Evolutionary conservation across 495 filamentous ascomycete species (phyloP), one percentile per base, ranked within the genome.

Genomic region (Xylaria intraflava): DNA sequence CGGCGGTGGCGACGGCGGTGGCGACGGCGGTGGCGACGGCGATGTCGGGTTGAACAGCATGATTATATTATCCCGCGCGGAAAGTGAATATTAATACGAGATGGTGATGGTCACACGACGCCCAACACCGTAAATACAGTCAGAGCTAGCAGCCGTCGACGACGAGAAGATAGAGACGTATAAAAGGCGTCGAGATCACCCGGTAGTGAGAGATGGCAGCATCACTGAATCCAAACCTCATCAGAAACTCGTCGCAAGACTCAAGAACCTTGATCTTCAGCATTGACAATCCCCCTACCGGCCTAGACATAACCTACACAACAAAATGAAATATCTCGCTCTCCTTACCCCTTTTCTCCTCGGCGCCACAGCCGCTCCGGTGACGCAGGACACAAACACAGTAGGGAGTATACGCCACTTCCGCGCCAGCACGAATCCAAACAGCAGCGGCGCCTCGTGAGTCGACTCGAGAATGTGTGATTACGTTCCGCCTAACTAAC

Each of bases 241-340:
- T n/a, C n/a, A n/a, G n/a, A n/a, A n/a, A n/a, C n/a, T n/a, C n/a
- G n/a, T n/a, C n/a, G n/a, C n/a, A n/a, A n/a, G n/a, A n/a, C n/a
- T n/a, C n/a, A n/a, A n/a, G n/a, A n/a, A n/a, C n/a, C n/a, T n/a
- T n/a, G n/a, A n/a, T n/a, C n/a, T n/a, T n/a, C n/a, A n/a, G n/a
- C n/a, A n/a, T n/a, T n/a, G n/a, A n/a, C n/a, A n/a, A n/a, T n/a
- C n/a, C n/a, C n/a, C n/a, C n/a, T n/a, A n/a, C n/a, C n/a, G n/a
- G n/a, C n/a, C n/a, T n/a, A n/a, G n/a, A n/a, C n/a, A n/a, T n/a
- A n/a, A n/a, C n/a, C n/a, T n/a, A n/a, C n/a, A n/a, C n/a, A n/a
- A 51, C 12, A 45, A 61, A 58, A 56, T 66, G 61, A 63, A 64
- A 54, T 55, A 46, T 31, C n/a, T 66, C 48, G 39, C 55, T 19